Evolutionary conservation across 176 grass and related monocot species (phyloP).

Genomic region (Raddia guianensis): DNA sequence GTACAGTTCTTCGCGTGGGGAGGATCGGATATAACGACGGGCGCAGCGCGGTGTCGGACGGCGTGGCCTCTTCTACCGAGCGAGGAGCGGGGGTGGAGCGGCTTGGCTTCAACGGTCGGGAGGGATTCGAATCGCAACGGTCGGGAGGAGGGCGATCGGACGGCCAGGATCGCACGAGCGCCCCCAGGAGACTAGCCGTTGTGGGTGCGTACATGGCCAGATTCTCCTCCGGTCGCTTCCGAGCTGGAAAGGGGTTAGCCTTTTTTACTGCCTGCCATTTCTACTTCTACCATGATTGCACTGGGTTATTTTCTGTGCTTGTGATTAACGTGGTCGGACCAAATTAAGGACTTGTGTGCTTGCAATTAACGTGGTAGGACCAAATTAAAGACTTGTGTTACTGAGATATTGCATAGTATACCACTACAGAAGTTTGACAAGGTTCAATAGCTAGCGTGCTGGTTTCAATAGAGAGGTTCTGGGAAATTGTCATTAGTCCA

Average conservation of each 20-base stretch:
- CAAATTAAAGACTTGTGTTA: neutral
- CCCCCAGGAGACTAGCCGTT: constrained; percentile 60
- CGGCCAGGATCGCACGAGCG: constrained; percentile 49
- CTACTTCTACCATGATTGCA: no score
- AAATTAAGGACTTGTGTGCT: neutral
- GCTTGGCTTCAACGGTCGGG: constrained; percentile 65
- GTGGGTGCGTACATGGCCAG: neutral
- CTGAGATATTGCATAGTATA: neutral
- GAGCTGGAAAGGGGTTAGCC: neutral
- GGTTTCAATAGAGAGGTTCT: no score
- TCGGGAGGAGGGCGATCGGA: constrained; percentile 45
- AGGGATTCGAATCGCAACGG: constrained; percentile 67
- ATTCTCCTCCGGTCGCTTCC: neutral
- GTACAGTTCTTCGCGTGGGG: constrained; percentile 19
- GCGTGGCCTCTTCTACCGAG: constrained; percentile 31
- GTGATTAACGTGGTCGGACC: neutral
- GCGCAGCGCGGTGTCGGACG: constrained; percentile 12
- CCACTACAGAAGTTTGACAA: neutral
- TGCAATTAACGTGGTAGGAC: neutral
- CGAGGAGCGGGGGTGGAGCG: constrained; percentile 15
- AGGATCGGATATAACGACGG: constrained; percentile 38
- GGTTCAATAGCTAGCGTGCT: no score
- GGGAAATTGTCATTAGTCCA: no score
- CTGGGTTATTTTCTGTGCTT: neutral
- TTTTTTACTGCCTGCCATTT: neutral